Base-by-base conservation (phyloP, 2,329 filamentous ascomycete species). In the Pseudogymnoascus sp. region DNA sequence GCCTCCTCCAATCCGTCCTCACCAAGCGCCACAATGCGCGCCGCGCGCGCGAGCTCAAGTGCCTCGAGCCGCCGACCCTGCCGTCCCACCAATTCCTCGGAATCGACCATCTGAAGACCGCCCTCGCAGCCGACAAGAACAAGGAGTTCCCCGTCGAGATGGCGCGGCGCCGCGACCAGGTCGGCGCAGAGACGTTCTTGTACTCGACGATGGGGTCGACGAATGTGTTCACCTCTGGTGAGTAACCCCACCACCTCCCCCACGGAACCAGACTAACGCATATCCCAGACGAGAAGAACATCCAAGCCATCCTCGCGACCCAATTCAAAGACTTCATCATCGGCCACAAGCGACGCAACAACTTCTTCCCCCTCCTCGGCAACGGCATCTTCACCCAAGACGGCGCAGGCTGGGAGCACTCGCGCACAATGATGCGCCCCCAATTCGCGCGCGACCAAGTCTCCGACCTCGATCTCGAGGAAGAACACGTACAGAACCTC, bases 391-490 rank as follows among this genome's bases (percentile, higher is more conserved):
- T 74, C 59, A 69, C 70, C 2, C 67, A 70, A 26, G 70, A 74
- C 63, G 72, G 72, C 12, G 61, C 65, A 16, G 61, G 60, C 8
- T 74, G 72, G 72, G 68, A 71, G 46, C 69, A 70, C 60, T 72
- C 70, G 0, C 53, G 72, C 10, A 76, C 78, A 6, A 76, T 84
- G 72, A 76, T 87, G 59, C 76, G 82, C 10, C 84, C 84, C 0
- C 78, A 81, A 65, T 85, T 85, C 66, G 77, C 79, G 5, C 73
- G 81, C 8, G 80, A 82, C 64, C 81, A 84, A 71, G 76, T 84
- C 43, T 85, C 86, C 37, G 89, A 93, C 71, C 77, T 93, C 35
- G 79, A 85, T 33, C 84, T 88, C 63, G 87, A 91, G 66, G 89
- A 93, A 71, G 78, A 79, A 16, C 89, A 93, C 73, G 79, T 90